Evolutionary conservation across 2,329 filamentous ascomycete genomes (phyloP).

Genomic region (Cercospora zeae-maydis): DNA sequence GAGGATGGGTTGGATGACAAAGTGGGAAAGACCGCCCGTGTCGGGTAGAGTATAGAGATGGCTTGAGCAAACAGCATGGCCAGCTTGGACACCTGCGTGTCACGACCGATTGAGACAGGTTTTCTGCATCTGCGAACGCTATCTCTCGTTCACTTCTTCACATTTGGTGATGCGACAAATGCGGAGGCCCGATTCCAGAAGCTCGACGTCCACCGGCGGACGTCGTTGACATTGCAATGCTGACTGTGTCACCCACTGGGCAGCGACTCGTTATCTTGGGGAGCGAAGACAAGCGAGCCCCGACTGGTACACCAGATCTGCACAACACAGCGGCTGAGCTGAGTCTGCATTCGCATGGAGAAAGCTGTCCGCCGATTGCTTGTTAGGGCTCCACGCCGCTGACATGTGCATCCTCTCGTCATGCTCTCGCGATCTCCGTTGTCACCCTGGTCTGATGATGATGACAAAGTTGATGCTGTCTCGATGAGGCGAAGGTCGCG

Average conservation of each 20-base stretch:
- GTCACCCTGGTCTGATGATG: no score
- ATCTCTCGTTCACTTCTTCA: not conserved
- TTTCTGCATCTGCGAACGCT: not conserved
- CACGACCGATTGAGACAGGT: not conserved
- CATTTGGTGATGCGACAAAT: not conserved
- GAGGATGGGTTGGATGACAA: not conserved
- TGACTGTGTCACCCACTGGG: not conserved
- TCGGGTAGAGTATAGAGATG: not conserved
- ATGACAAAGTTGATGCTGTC: not conserved
- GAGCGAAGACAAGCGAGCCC: not conserved
- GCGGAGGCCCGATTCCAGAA: not conserved
- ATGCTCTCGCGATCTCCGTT: not conserved
- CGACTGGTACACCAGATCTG: constrained; percentile 2
- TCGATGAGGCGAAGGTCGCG: not conserved
- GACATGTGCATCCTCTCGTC: not conserved
- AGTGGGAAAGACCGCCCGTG: not conserved
- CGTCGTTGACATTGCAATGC: not conserved
- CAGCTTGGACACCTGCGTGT: not conserved
- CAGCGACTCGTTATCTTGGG: not conserved
- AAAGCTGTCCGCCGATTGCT: not conserved
- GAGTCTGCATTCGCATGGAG: not conserved
- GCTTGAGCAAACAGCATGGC: not conserved
- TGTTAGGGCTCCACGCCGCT: not conserved
- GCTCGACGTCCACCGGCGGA: not conserved
- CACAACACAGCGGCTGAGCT: not conserved